Base-by-base conservation (phyloP, 441 rosid species). In the Francoa sonchifolia region DNA sequence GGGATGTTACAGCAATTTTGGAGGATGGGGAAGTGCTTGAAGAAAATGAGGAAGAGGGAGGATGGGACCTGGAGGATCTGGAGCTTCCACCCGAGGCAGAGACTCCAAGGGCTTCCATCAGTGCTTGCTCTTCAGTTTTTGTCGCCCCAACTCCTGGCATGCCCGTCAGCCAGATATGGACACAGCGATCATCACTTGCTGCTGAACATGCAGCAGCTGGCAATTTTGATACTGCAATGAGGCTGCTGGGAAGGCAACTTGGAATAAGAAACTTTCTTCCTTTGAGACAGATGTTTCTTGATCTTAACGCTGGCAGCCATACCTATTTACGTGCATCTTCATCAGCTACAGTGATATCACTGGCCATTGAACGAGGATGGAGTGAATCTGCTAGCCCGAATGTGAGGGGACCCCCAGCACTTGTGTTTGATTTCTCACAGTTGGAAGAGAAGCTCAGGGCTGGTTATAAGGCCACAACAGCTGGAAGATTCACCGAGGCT, bases 131-230 rank as follows among this genome's bases (percentile, higher is more conserved):
- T 21, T 44, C 78, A 0, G 64, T 58, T 25, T 79, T 79, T 49
- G 79, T 77, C 40, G 76, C 79, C 31, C 94, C 90, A 9, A 67
- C 79, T 47, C 82, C 74, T 16, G 96, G 96, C 10, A 69, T 73
- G 84, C 82, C 87, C 0, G 79, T 79, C 1, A 86, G 67, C 62
- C 90, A 82, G 52, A 74, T 82, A 25, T 86, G 96, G 96, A 71
- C 43, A 47, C 87, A 86, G 67, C 59, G 62, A 31, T 86, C 96
- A 6, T 74, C 87, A 42, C 76, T 82, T 42, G 94, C 96, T 37
- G 90, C 85, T 27, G 90, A 86, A 52, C 90, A 86, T n/a, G 85
- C 75, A 1, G 85, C 87, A 17, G 96, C 94, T 25, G 96, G 96
- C 28, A 76, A 75, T 66, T 86, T 86, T 11, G 94, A 86, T 46